Evolutionary conservation across 306 rosid genomes (phyloP).

Genomic region (Citrullus amarus): DNA sequence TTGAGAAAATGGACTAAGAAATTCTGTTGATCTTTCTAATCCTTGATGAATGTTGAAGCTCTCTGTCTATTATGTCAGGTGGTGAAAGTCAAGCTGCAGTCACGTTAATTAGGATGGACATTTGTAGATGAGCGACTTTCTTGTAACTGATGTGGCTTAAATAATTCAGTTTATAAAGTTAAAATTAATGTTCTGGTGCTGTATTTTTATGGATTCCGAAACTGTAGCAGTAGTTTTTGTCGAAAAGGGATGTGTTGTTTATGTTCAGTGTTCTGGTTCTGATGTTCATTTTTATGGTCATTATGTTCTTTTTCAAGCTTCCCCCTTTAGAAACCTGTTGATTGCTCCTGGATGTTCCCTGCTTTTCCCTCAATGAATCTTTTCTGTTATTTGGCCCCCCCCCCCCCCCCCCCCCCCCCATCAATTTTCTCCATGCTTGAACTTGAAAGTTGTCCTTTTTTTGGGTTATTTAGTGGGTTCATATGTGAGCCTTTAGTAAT

Average conservation of each 20-base stretch:
- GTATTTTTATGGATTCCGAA: neutral
- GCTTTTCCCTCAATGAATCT: too few relatives aligned
- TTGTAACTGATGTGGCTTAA: neutral
- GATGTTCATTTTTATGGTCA: neutral
- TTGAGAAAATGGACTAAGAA: neutral
- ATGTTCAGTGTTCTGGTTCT: neutral
- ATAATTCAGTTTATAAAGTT: neutral
- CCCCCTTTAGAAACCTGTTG: neutral
- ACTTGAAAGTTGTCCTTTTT: too few relatives aligned
- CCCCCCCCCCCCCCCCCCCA: too few relatives aligned
- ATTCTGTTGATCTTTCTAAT: neutral
- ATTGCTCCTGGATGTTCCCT: neutral
- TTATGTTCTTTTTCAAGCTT: neutral
- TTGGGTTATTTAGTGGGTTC: neutral
- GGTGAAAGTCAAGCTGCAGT: neutral
- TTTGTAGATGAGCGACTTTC: neutral
- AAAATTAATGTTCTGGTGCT: neutral
- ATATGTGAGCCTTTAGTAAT: neutral
- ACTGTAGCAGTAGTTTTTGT: neutral
- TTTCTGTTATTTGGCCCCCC: too few relatives aligned
- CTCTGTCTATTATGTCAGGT: neutral
- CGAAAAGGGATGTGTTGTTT: neutral
- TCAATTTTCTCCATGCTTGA: too few relatives aligned
- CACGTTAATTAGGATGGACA: neutral
- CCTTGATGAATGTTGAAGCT: neutral